Evolutionary conservation across 768 basidiomycete genomes (phyloP).

Genomic region (Lepiota subincarnata): DNA sequence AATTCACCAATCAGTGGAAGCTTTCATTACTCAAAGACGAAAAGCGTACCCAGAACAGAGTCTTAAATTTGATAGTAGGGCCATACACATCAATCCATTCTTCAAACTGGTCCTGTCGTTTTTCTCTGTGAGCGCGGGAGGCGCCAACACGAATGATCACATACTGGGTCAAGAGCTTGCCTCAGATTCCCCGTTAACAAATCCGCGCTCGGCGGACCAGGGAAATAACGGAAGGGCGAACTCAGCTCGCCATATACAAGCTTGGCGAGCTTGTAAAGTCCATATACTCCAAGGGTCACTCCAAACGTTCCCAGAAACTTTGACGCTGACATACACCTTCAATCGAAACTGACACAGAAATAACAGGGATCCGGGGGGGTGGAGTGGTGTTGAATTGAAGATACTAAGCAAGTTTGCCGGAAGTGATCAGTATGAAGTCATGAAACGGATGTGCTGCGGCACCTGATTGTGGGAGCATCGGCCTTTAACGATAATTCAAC

Average conservation of each 20-base stretch:
- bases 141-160: no score
- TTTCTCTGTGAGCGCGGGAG: no score
- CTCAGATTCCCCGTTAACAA: conserved; percentile 15
- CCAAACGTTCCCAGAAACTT: background rate
- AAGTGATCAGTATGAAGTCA: conserved; percentile 36
- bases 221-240: conserved; percentile 41
- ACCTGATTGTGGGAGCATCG: no score
- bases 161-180: conserved; percentile 3
- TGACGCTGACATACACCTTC: background rate
- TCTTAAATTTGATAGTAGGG: conserved; percentile 37
- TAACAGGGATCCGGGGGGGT: no score
- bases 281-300: conserved; percentile 19
- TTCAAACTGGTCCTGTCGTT: conserved; percentile 24
- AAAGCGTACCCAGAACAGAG: conserved; percentile 36
- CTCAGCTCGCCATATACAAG: conserved; percentile 22
- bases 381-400: conserved; percentile 27
- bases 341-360: no score
- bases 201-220: conserved; percentile 32
- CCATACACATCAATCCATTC: conserved; percentile 48
- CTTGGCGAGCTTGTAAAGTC: conserved; percentile 23
- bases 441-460: no score
- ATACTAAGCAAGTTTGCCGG: conserved; percentile 39
- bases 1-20: background rate
- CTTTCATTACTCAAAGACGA: background rate
- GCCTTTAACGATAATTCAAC: no score